phyloP scores from a whole-genome alignment of 495 filamentous ascomycete species.

The Margaritispora aquatica region DNA sequence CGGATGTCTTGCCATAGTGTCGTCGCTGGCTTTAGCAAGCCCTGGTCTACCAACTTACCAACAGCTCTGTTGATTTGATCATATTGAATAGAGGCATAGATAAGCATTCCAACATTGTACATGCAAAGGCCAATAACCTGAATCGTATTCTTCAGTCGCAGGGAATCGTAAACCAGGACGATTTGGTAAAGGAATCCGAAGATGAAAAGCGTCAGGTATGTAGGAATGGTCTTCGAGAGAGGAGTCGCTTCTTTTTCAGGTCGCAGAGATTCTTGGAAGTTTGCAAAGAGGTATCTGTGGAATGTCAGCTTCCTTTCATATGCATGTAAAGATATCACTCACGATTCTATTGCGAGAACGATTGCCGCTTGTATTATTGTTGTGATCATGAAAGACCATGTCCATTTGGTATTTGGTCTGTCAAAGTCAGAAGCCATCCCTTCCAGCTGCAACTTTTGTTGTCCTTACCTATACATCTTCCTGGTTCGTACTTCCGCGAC shows the following conservation, averaged over 20 bases:
- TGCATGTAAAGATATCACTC: constrained; percentile 31
- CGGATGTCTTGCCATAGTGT: constrained; percentile 60
- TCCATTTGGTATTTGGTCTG: constrained; percentile 63
- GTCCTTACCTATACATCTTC: constrained; percentile 22
- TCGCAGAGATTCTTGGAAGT: constrained; percentile 51
- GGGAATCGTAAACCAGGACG: constrained; percentile 82
- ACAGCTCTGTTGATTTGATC: constrained; percentile 79
- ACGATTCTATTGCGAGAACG: constrained; percentile 81
- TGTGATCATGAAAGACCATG: constrained; percentile 73
- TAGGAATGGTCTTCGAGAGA: constrained; percentile 66
- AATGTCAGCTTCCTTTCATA: background rate
- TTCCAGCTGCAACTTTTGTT: no score
- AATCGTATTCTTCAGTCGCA: constrained; percentile 95
- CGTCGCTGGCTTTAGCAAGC: constrained; percentile 28
- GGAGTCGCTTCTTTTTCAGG: constrained; percentile 21
- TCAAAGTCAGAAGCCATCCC: no score
- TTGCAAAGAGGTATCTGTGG: constrained; percentile 59
- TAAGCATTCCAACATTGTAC: constrained; percentile 82
- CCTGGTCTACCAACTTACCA: constrained; percentile 1
- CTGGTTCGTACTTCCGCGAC: constrained; percentile 17
- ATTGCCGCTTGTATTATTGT: constrained; percentile 71
- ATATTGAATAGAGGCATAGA: constrained; percentile 90
- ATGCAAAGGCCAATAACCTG: constrained; percentile 93
- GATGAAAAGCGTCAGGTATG: constrained; percentile 92
- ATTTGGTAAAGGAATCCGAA: constrained; percentile 94